These are phyloP conservation scores for Adansonia grandidieri DNA, from an alignment of 441 rosid genomes.

Conservation along the genomic window DNA sequence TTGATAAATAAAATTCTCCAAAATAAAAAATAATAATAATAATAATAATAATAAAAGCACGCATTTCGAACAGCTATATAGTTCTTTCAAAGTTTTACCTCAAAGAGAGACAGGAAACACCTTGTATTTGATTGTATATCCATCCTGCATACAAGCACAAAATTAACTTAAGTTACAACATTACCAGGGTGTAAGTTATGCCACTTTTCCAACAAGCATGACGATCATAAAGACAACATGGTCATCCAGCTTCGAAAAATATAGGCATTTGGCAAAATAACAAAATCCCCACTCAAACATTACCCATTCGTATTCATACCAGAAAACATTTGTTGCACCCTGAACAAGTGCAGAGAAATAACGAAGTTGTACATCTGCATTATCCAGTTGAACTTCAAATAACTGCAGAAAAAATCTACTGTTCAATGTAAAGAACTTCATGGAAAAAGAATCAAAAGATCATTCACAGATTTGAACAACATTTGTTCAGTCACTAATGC, in stretches of 20 bases:
- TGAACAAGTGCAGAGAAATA: slow-evolving; percentile 96
- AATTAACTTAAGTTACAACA: background rate
- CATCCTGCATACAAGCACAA: slow-evolving; percentile 60
- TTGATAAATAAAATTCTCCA: background rate
- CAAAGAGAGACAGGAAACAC: slow-evolving; percentile 78
- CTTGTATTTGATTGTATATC: slow-evolving; percentile 91
- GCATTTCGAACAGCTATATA: background rate
- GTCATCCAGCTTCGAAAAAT: background rate
- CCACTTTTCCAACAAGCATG: slow-evolving; percentile 18
- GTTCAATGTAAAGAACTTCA: slow-evolving; percentile 8
- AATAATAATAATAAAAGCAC: background rate
- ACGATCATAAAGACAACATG: background rate
- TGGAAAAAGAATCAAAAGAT: slow-evolving; percentile 13
- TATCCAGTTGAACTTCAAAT: slow-evolving; percentile 82
- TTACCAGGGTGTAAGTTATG: background rate
- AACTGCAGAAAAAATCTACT: slow-evolving; percentile 52
- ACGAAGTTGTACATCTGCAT: slow-evolving; percentile 73
- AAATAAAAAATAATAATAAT: background rate
- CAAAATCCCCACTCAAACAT: slow-evolving; percentile 20
- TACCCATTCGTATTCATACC: slow-evolving; percentile 52
- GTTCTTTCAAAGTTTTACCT: slow-evolving; percentile 43
- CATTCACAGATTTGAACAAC: background rate
- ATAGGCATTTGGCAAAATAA: slow-evolving; percentile 13
- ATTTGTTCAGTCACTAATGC: background rate
- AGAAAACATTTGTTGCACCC: slow-evolving; percentile 97